Conservation (phyloP, 2,329 filamentous ascomycete species). For the Didymella pomorum region DNA sequence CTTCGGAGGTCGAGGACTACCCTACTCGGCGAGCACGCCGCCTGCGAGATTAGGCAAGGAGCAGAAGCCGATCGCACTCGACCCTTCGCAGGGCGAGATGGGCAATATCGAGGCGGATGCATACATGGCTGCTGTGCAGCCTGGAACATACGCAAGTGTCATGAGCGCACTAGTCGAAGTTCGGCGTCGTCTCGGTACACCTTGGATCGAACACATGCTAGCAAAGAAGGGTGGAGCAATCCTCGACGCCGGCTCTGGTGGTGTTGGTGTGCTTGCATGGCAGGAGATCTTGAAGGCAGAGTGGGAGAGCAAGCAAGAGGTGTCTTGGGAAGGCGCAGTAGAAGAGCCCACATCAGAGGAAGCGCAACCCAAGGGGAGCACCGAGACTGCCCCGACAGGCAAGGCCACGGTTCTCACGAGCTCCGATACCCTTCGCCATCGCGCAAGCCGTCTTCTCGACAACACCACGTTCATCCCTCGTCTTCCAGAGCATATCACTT, state of each 20-base stretch:
- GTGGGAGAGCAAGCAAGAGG: slow-evolving; percentile 72
- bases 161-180: slow-evolving; percentile 76
- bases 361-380: slow-evolving; percentile 18
- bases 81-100: slow-evolving; percentile 72
- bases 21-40: slow-evolving; percentile 76
- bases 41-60: slow-evolving; percentile 60
- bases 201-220: slow-evolving; percentile 73
- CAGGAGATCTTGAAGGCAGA: slow-evolving; percentile 81
- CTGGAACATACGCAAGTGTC: slow-evolving; percentile 73
- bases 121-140: slow-evolving; percentile 73
- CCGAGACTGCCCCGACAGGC: slow-evolving; percentile 62
- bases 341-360: slow-evolving; percentile 32
- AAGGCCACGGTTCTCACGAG: slow-evolving; percentile 84
- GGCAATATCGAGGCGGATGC: slow-evolving; percentile 77
- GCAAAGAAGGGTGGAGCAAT: slow-evolving; percentile 69
- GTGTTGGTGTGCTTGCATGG: slow-evolving; percentile 78
- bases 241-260: slow-evolving; percentile 77
- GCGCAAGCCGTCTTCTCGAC: slow-evolving; percentile 78
- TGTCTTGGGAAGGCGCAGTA: slow-evolving; percentile 19
- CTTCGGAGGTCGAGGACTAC: slow-evolving; percentile 80
- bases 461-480: slow-evolving; percentile 93
- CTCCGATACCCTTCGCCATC: slow-evolving; percentile 75
- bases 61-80: slow-evolving; percentile 71
- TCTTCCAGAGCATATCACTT: slow-evolving; percentile 83
- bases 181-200: slow-evolving; percentile 73